Conservation (phyloP, 1,284 basidiomycete species). For the Porodaedalea pini region DNA sequence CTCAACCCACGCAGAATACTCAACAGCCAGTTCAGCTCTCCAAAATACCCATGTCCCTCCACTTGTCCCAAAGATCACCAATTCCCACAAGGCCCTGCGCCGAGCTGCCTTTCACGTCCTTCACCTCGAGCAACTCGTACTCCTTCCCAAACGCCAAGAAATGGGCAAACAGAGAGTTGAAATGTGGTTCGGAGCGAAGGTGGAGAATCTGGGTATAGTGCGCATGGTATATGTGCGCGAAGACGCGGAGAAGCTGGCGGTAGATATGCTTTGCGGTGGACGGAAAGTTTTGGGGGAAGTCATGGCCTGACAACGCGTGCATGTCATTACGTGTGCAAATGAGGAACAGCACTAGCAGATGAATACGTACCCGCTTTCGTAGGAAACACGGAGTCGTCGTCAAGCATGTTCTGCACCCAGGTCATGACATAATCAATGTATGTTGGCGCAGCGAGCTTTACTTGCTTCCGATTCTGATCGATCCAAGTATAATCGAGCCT, state of each 20-base stretch:
- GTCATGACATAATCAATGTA: conserved; percentile 99
- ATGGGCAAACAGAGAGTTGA: conserved; percentile 97
- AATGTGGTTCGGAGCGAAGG: conserved; percentile 92
- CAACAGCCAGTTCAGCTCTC: conserved; percentile 32
- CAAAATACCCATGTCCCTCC: conserved; percentile 80
- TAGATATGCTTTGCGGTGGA: conserved; percentile 95
- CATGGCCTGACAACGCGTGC: conserved; percentile 59
- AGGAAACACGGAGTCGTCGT: conserved; percentile 92
- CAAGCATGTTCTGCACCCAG: conserved; percentile 92
- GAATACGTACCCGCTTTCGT: conserved; percentile 79
- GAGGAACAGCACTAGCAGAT: conserved; percentile 8
- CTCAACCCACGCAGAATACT: not conserved
- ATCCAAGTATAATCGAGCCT: conserved; percentile 98
- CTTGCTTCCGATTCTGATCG: conserved; percentile 90
- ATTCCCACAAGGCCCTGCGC: conserved; percentile 62
- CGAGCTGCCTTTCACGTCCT: conserved; percentile 75
- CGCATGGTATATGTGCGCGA: conserved; percentile 96
- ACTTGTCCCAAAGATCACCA: conserved; percentile 86
- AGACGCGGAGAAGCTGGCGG: conserved; percentile 93
- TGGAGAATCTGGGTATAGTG: conserved; percentile 93
- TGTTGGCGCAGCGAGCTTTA: conserved; percentile 91
- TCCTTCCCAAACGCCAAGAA: conserved; percentile 93
- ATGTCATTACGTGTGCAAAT: not conserved
- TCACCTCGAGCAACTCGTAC: conserved; percentile 88
- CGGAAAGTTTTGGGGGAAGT: conserved; percentile 88